Conservation (phyloP, 2,329 filamentous ascomycete genomes). For the Monascus ruber region DNA sequence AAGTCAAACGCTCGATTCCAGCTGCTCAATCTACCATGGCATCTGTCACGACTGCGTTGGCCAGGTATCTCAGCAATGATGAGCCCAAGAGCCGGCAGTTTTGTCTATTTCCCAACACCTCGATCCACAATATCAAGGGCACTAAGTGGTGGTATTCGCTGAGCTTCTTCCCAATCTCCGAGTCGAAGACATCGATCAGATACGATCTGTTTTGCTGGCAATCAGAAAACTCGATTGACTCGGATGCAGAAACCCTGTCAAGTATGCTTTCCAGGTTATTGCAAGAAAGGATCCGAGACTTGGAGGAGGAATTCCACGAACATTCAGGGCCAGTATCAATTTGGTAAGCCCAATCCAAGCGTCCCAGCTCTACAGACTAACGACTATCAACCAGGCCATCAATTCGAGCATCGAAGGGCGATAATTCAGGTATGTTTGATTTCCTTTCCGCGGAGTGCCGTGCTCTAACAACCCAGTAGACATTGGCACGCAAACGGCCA, state of each 20-base stretch:
- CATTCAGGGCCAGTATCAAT: too few relatives aligned
- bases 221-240: too few relatives aligned
- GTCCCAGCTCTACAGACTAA: too few relatives aligned
- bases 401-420: too few relatives aligned
- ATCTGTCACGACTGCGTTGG: neutral
- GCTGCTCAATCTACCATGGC: neutral
- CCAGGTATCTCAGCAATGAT: neutral
- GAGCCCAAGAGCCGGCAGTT: neutral
- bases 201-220: slow-evolving; percentile 10
- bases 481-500: too few relatives aligned
- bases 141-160: slow-evolving; percentile 12
- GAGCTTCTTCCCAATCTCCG: slow-evolving; percentile 15
- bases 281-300: slow-evolving; percentile 1
- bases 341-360: too few relatives aligned
- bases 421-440: too few relatives aligned
- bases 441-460: too few relatives aligned
- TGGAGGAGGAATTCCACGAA: neutral
- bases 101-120: slow-evolving; percentile 14
- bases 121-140: slow-evolving; percentile 11
- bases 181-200: slow-evolving; percentile 15
- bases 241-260: slow-evolving; percentile 7
- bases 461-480: too few relatives aligned
- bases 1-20: neutral
- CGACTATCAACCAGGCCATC: too few relatives aligned
- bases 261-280: neutral